Percentiles rank a stretch among this genome's conserved stretches.
These are phyloP conservation scores for Anethum foeniculum DNA, from an alignment of 140 eudicot genomes.

Conservation along the genomic window DNA sequence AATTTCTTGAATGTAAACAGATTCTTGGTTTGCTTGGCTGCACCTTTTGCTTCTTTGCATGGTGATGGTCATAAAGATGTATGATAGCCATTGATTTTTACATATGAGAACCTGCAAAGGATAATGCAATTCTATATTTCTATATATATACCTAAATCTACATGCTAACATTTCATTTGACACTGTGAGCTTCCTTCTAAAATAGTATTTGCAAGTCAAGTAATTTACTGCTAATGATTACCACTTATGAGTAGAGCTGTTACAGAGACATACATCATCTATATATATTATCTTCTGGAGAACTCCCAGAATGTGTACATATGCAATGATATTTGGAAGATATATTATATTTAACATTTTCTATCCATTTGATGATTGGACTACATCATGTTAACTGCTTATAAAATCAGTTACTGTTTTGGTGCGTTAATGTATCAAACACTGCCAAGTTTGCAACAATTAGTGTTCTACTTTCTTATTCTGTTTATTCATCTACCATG, in stretches of 20 bases:
- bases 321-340: not conserved
- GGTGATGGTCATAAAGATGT: constrained; percentile 1
- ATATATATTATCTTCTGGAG: not conserved
- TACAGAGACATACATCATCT: not conserved
- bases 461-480: not conserved
- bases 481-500: not conserved
- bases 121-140: not conserved
- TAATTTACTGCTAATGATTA: not conserved
- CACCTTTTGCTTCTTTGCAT: not conserved
- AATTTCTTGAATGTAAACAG: constrained; percentile 12
- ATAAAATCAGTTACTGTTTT: not conserved
- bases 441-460: not conserved
- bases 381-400: not conserved
- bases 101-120: not conserved
- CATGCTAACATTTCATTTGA: not conserved
- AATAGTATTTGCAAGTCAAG: not conserved
- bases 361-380: not conserved
- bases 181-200: not conserved
- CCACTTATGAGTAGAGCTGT: not conserved
- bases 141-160: not conserved
- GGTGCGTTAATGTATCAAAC: not conserved
- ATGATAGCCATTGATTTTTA: not conserved
- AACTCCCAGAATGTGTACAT: not conserved
- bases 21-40: not conserved
- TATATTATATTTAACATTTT: not conserved